Percentiles rank a stretch among this genome's conserved stretches.
These are phyloP conservation scores for Tritrichomonas musculus DNA, from an alignment of 208 protist species.

Conservation along the genomic window DNA sequence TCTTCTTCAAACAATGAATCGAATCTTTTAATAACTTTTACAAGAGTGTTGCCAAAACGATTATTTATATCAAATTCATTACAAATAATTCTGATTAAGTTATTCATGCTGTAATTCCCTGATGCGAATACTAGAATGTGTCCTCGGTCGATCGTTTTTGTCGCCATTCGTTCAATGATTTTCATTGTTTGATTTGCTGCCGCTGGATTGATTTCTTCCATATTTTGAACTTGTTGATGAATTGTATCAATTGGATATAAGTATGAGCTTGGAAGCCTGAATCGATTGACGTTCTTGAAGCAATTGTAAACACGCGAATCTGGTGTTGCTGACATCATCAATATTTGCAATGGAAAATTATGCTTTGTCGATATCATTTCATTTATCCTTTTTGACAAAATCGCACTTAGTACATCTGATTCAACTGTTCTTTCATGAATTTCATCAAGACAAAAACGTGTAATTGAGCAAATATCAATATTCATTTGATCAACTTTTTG, in stretches of 20 bases:
- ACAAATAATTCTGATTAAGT: neutral
- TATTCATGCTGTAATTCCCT: neutral
- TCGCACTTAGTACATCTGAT: no score
- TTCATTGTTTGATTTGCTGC: neutral
- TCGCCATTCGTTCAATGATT: neutral
- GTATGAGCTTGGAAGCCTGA: neutral
- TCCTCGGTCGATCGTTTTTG: neutral
- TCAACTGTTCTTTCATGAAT: no score
- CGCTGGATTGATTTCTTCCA: neutral
- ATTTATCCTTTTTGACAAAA: no score
- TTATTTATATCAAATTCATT: neutral
- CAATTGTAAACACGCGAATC: neutral
- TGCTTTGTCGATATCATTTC: no score
- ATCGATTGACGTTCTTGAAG: neutral
- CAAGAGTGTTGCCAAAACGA: neutral
- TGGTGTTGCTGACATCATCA: conserved; percentile 29
- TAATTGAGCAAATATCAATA: no score
- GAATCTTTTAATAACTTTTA: no score
- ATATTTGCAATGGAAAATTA: neutral
- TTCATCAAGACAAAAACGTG: no score
- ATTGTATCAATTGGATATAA: neutral
- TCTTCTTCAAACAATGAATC: no score
- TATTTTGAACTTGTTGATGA: neutral
- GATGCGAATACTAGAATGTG: neutral
- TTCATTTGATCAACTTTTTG: no score